Conservation (phyloP, 345 rosid genomes). For the Hypericum perforatum region DNA sequence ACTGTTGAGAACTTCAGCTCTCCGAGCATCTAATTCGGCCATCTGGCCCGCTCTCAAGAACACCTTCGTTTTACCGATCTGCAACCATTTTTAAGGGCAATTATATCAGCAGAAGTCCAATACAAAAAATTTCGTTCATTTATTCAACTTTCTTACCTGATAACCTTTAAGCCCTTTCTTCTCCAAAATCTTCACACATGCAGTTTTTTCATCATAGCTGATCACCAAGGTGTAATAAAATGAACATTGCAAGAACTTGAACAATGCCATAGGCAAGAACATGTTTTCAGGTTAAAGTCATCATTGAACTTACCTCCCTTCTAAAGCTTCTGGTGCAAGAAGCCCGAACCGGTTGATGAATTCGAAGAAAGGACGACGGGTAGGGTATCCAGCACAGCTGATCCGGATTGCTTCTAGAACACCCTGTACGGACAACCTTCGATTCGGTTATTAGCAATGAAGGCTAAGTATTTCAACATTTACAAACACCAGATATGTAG, state of each 20-base stretch:
- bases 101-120: too few species aligned
- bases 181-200: constrained; percentile 43
- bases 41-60: constrained; percentile 69
- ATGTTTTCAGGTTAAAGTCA: not conserved
- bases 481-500: not conserved
- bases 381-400: constrained; percentile 83
- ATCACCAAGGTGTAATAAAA: not conserved
- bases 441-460: not conserved
- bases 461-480: not conserved
- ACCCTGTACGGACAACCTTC: constrained; percentile 18
- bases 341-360: constrained; percentile 75
- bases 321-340: constrained; percentile 52
- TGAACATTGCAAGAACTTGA: not conserved
- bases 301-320: constrained; percentile 27
- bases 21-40: constrained; percentile 63
- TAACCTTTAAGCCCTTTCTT: constrained; percentile 52
- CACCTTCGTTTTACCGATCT: constrained; percentile 61
- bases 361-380: constrained; percentile 65
- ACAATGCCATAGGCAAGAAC: not conserved
- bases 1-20: constrained; percentile 47
- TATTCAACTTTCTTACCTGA: too few species aligned
- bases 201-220: constrained; percentile 51
- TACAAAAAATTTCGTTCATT: too few species aligned
- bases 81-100: too few species aligned
- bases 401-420: constrained; percentile 73